Base-by-base conservation (phyloP, 805 yeast species). In the Zygosaccharomyces siamensis region DNA sequence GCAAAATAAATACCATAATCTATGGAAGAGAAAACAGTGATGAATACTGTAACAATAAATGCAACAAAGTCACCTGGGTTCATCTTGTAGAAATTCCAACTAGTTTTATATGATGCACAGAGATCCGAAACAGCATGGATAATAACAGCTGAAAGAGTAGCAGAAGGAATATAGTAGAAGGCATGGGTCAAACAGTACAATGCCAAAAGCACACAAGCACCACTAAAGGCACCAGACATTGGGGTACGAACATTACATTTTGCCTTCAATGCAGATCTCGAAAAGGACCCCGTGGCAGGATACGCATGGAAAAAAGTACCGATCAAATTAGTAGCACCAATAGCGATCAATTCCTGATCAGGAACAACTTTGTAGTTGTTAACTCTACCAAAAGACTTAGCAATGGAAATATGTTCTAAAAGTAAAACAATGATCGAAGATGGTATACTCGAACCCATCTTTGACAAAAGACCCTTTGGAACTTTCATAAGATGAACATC, bases 241-340 rank as follows among this genome's bases (percentile, higher is more conserved):
- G 97, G 97, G 18, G 97, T 90, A 63, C 89, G 80, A 40, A 90
- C 97, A 65, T 96, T 95, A 77, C 96, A 90, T 70, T 90, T 90
- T 45, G 95, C 84, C 71, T 92, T 90, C 60, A 90, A 76, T 6
- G 97, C 97, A 39, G 96, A 86, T 73, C 97, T 83, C 16, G 95
- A 86, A 68, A 90, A 90, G 1, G 97, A 90, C 40, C 97, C 97
- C 4, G 97, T 90, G 6, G 96, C 89, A 7, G 97, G 97, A 67
- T 90, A 90, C 6, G 97, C 96, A 61, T 80, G 77, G 78, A 90
- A 90, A 64, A 89, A 88, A 18, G 96, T 88, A 58, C 97, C 97
- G 58, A 90, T 75, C 66, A 90, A 75, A 70, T 90, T 90, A 46
- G 93, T 84, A 40, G 85, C 86, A 61, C 97, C 97, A 68, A 90